Evolutionary conservation across 441 rosid genomes (phyloP), one percentile per base, ranked within the genome.

Genomic region (Manihot esculenta): DNA sequence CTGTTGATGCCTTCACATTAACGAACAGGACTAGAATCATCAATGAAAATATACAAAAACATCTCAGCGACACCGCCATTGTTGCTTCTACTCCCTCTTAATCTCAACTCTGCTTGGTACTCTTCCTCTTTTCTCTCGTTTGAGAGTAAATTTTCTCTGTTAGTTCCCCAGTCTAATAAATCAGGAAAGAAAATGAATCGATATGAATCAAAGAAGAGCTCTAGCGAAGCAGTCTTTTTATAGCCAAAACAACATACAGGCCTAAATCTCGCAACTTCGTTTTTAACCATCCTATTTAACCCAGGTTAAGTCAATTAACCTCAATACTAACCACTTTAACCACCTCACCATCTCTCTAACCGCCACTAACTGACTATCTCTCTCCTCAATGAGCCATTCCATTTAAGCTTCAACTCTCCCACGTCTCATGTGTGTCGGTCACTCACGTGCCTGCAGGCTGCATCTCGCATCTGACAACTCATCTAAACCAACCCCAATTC

Each of bases 51-150:
- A 49, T 48, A 66, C 56, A 66, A 38, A 70, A 33, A 69, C 59
- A 14, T 73, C 72, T 66, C 33, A 33, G 77, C 53, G 75, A 73
- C 73, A 64, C 75, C 71, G 35, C 81, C 88, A 84, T 84, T 74
- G 49, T 27, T 61, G 64, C 60, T 63, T 49, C 72, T 12, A 21
- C 60, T 41, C 48, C 44, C 42, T 23, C 38, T 12, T 33, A 27
- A 47, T 53, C 55, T 66, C 49, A n/a, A 50, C 62, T 53, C 15
- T 73, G 21, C 64, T 11, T 41, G 33, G 13, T 54, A 23, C 41
- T 62, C 61, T 61, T 61, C 11, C 1, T 26, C 38, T 15, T 35
- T n/a, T n/a, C n/a, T n/a, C n/a, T n/a, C n/a, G n/a, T n/a, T n/a
- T n/a, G n/a, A n/a, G n/a, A n/a, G n/a, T n/a, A 1, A 27, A 11